Evolutionary conservation across 352 stramenopile species (phyloP), one percentile per base, ranked within the genome.

Genomic region (Phytopythium chamaehyphon): DNA sequence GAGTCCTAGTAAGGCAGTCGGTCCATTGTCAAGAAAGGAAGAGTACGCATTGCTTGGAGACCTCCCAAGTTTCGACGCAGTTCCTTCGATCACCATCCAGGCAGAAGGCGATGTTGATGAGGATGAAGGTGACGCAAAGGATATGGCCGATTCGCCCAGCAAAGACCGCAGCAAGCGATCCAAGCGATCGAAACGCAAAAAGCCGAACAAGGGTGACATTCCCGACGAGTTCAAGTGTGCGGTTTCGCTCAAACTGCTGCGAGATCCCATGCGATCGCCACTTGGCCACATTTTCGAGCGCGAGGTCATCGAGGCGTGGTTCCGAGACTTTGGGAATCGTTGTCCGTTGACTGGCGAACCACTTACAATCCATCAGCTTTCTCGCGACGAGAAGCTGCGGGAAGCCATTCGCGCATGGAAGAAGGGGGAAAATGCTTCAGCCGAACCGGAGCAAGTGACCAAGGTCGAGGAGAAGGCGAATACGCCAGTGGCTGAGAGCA

Each of bases 261-360:
- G 84, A 37, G 61, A 88, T 6, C 78, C 78, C 3, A 38, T 94
- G 53, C 69, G 80, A 28, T 90, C 78, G 49, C 83, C 83, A 6
- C 87, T 78, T 40, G 76, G 83, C 4, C 83, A 94, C 47, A 71
- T 90, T 3, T 91, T 88, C 55, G 80, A 93, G 54, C 69, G 74
- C 8, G 67, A 81, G 23, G 76, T 91, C 18, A 82, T 94, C 44
- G 76, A 94, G 48, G 71, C 72, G 12, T 92, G 83, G 81, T 88
- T 91, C 33, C 73, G 74, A 23, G 78, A 92, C 55, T 93, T 91
- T 58, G 83, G 81, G 40, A 91, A 91, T 42, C 76, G 81, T 18
- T 94, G 81, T 38, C 83, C 81, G 24, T 54, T 92, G 21, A 90
- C 79, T 2, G 79, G 76, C 3, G 69, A 93, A 57, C 80, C 83